Evolutionary conservation across 768 basidiomycete genomes (phyloP).

Genomic region (Phylloporus sp.): DNA sequence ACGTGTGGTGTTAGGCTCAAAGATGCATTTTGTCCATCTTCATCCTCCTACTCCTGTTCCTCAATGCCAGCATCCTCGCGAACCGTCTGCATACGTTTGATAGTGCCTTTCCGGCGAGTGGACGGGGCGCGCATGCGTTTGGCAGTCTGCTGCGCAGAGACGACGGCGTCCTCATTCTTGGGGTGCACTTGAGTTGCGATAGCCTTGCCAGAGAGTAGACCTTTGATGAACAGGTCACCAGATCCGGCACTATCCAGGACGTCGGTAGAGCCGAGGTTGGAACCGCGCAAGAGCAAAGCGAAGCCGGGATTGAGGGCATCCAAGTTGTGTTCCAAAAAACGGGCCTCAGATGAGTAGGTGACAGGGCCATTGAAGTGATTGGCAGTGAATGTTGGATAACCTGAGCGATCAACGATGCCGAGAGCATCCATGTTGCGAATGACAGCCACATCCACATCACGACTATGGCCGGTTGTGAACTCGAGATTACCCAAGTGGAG

Average conservation of each 20-base stretch:
- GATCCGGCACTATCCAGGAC: slow-evolving; percentile 71
- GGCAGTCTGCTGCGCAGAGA: slow-evolving; percentile 87
- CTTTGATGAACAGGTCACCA: slow-evolving; percentile 87
- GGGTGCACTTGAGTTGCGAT: slow-evolving; percentile 93
- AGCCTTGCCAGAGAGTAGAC: slow-evolving; percentile 80
- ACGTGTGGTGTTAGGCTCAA: slow-evolving; percentile 58
- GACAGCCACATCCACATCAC: slow-evolving; percentile 90
- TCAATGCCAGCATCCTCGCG: slow-evolving; percentile 24
- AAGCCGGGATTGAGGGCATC: slow-evolving; percentile 94
- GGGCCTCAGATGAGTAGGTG: too few relatives aligned
- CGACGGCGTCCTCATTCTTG: slow-evolving; percentile 90
- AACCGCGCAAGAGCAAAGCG: slow-evolving; percentile 80
- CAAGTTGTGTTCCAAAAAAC: too few relatives aligned
- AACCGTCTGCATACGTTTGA: slow-evolving; percentile 49
- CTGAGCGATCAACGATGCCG: slow-evolving; percentile 74
- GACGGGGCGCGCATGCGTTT: slow-evolving; percentile 94
- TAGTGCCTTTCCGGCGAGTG: slow-evolving; percentile 72
- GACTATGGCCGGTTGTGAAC: slow-evolving; percentile 76
- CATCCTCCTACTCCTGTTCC: slow-evolving; percentile 50
- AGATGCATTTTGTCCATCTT: slow-evolving; percentile 33
- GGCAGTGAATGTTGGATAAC: slow-evolving; percentile 84
- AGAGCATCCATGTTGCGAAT: slow-evolving; percentile 83
- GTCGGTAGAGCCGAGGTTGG: slow-evolving; percentile 31
- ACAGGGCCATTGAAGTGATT: slow-evolving; percentile 90
- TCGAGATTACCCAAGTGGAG: slow-evolving; percentile 95